Evolutionary conservation across 768 basidiomycete species (phyloP).

Genomic region (Kwoniella shandongensis): DNA sequence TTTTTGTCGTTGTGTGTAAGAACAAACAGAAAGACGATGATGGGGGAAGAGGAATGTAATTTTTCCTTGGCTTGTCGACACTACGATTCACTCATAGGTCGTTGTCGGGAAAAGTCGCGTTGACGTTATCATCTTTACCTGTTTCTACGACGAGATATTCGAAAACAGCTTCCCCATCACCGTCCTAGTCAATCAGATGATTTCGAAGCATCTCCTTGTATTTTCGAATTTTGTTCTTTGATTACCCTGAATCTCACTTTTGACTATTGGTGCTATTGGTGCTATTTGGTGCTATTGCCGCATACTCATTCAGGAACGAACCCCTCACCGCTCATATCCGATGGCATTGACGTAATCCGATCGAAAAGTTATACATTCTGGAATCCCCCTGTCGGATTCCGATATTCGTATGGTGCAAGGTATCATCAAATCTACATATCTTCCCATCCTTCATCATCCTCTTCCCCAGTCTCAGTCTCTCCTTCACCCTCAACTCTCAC

Average conservation of each 20-base stretch:
- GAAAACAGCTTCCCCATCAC: too few relatives aligned
- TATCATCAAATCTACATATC: neutral
- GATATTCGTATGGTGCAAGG: too few relatives aligned
- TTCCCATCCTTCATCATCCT: slow-evolving; percentile 6
- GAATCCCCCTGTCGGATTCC: too few relatives aligned
- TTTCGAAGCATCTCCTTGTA: neutral
- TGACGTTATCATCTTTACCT: too few relatives aligned
- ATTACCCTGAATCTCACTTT: too few relatives aligned
- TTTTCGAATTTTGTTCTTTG: slow-evolving; percentile 7
- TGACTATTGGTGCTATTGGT: neutral
- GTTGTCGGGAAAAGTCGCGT: slow-evolving; percentile 10
- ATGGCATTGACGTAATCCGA: neutral
- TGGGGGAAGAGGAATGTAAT: neutral
- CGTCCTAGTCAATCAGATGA: neutral
- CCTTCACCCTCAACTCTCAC: slow-evolving; percentile 9
- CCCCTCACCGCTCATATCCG: slow-evolving; percentile 18
- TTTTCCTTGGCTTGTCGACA: too few relatives aligned
- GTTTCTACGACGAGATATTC: too few relatives aligned
- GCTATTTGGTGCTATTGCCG: neutral
- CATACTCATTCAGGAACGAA: neutral
- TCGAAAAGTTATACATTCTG: too few relatives aligned
- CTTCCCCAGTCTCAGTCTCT: neutral
- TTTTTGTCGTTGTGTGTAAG: too few relatives aligned
- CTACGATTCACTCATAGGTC: too few relatives aligned
- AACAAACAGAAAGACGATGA: neutral